Percentiles rank a stretch among this genome's conserved stretches.
phyloP scores from a whole-genome alignment of 106 monocot species.

The Triglochin maritima region DNA sequence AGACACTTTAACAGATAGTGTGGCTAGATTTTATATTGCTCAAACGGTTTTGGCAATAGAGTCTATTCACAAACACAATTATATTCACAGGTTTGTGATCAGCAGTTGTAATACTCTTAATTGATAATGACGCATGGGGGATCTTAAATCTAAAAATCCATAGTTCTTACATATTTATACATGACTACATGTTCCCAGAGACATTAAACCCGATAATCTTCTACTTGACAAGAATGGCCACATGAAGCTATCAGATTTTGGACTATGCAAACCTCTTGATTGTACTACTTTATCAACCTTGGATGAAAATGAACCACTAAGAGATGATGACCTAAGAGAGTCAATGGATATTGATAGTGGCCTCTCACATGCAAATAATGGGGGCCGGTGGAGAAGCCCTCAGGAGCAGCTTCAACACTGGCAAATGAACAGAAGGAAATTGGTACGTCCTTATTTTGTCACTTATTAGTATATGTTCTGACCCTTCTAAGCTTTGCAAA shows the following conservation, averaged over 20 bases:
- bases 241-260: conserved; percentile 62
- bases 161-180: background rate
- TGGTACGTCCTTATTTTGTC: conserved; percentile 14
- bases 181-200: conserved; percentile 33
- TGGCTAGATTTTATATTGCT: conserved; percentile 51
- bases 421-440: conserved; percentile 40
- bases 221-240: conserved; percentile 44
- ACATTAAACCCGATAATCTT: conserved; percentile 55
- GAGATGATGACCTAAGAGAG: conserved; percentile 1
- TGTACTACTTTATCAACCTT: conserved; percentile 32
- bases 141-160: no score
- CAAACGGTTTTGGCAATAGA: conserved; percentile 45
- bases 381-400: conserved; percentile 67
- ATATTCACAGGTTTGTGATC: conserved; percentile 40
- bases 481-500: background rate
- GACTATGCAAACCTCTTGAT: conserved; percentile 46
- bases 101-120: background rate
- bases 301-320: conserved; percentile 15
- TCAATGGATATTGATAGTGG: conserved; percentile 6
- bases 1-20: conserved; percentile 42
- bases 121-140: no score
- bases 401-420: conserved; percentile 42
- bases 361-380: conserved; percentile 15
- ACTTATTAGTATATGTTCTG: background rate
- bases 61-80: conserved; percentile 50